These are phyloP conservation scores for Lasiodiplodia hormozganensis DNA, from an alignment of 2,329 filamentous ascomycete genomes.

Conservation along the genomic window DNA sequence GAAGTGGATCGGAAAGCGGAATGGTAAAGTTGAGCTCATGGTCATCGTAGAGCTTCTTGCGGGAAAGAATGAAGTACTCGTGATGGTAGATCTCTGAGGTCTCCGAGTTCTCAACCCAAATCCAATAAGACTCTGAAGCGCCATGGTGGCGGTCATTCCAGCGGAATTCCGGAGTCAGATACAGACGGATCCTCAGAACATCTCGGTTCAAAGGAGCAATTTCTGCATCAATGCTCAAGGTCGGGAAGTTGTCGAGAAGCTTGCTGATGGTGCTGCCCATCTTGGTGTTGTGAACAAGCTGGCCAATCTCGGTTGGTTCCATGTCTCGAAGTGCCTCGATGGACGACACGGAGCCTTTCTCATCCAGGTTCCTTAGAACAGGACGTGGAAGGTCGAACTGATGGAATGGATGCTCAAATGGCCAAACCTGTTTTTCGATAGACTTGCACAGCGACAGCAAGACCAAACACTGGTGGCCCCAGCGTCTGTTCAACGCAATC, in stretches of 20 bases:
- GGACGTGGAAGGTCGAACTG: conserved; percentile 91
- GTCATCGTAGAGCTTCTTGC: conserved; percentile 91
- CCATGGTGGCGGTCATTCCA: conserved; percentile 97
- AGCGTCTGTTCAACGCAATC: conserved; percentile 92
- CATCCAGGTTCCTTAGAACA: conserved; percentile 82
- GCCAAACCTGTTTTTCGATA: conserved; percentile 95
- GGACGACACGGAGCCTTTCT: conserved; percentile 74
- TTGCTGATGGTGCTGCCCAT: conserved; percentile 84
- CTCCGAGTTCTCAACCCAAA: conserved; percentile 99
- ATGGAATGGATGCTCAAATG: conserved; percentile 90
- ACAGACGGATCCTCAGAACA: conserved; percentile 88
- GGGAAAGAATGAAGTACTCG: conserved; percentile 92
- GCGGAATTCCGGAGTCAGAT: conserved; percentile 83
- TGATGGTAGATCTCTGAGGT: conserved; percentile 98
- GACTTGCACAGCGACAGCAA: conserved; percentile 92
- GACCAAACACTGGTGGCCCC: conserved; percentile 94
- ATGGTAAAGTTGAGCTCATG: conserved; percentile 99
- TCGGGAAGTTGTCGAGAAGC: conserved; percentile 89
- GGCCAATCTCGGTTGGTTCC: conserved; percentile 88
- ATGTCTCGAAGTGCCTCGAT: conserved; percentile 90
- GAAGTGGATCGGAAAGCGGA: conserved; percentile 88
- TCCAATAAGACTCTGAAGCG: conserved; percentile 94
- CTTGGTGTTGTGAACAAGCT: conserved; percentile 86
- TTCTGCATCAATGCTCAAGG: conserved; percentile 86
- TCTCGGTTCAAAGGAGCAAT: conserved; percentile 96